Conservation (phyloP, 345 rosid genomes). For the Dipteronia dyeriana region DNA sequence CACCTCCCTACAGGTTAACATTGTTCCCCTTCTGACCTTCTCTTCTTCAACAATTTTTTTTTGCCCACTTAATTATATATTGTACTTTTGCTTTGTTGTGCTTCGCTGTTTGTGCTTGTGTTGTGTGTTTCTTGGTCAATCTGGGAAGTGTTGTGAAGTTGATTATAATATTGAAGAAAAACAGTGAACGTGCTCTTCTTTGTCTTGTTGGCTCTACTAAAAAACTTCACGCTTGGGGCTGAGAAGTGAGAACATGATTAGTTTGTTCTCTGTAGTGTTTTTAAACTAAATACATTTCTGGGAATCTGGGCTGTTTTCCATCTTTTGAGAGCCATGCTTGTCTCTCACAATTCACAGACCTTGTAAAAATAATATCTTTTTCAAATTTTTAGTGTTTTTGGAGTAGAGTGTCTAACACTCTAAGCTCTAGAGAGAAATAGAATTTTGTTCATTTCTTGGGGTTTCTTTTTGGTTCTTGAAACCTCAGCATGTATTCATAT, state of each 20-base stretch:
- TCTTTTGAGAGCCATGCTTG: slow-evolving; percentile 82
- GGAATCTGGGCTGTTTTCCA: slow-evolving; percentile 71
- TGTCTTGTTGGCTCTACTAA: slow-evolving; percentile 35
- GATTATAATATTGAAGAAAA: slow-evolving; percentile 29
- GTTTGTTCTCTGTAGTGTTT: slow-evolving; percentile 28
- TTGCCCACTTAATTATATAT: background rate
- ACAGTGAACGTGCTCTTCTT: slow-evolving; percentile 62
- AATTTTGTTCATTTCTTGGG: slow-evolving; percentile 19
- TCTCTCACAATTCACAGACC: slow-evolving; percentile 33
- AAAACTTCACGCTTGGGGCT: slow-evolving; percentile 56
- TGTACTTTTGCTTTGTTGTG: slow-evolving; percentile 41
- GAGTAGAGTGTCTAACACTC: slow-evolving; percentile 1
- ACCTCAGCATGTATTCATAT: slow-evolving; percentile 22
- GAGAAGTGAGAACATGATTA: slow-evolving; percentile 55
- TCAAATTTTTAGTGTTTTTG: slow-evolving; percentile 16
- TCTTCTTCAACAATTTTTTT: slow-evolving; percentile 6
- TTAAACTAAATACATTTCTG: slow-evolving; percentile 27
- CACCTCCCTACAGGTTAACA: slow-evolving; percentile 31
- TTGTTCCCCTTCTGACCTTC: slow-evolving; percentile 4
- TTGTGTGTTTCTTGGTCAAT: slow-evolving; percentile 25
- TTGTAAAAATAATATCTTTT: slow-evolving; percentile 22
- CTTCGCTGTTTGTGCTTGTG: slow-evolving; percentile 35
- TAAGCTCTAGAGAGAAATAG: background rate
- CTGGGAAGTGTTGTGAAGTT: slow-evolving; percentile 10
- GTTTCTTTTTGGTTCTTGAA: slow-evolving; percentile 24